Conservation (phyloP, 1,284 basidiomycete species). For the Microbotryomycetes sp. region DNA sequence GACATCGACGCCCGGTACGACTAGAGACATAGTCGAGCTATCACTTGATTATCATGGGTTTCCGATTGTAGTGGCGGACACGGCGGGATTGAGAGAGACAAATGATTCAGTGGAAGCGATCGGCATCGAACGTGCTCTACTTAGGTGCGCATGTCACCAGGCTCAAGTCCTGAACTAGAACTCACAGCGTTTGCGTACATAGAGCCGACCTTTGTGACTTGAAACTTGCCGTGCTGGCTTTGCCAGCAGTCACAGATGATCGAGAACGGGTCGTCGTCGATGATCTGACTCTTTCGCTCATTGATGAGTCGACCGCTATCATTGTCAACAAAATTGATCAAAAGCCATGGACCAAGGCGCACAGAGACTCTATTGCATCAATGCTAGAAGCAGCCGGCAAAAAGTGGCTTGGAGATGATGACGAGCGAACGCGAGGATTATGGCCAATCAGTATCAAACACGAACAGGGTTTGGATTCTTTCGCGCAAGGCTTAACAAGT, state of each 20-base stretch:
- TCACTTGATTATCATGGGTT: conserved; percentile 79
- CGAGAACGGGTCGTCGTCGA: background rate
- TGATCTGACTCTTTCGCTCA: conserved; percentile 28
- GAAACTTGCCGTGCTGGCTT: conserved; percentile 67
- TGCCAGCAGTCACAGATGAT: conserved; percentile 49
- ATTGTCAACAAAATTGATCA: conserved; percentile 33
- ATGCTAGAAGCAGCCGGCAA: conserved; percentile 7
- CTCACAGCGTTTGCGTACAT: background rate
- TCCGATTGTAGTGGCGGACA: conserved; percentile 72
- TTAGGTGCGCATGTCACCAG: background rate
- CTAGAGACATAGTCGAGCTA: conserved; percentile 73
- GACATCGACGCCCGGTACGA: conserved; percentile 76
- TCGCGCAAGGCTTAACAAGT: conserved; percentile 55
- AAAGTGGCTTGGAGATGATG: conserved; percentile 5
- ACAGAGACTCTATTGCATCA: background rate
- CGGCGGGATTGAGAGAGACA: conserved; percentile 70
- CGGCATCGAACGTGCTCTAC: conserved; percentile 63
- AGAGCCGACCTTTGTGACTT: conserved; percentile 63
- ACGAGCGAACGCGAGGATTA: conserved; percentile 11
- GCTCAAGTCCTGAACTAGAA: background rate
- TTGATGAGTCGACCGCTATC: conserved; percentile 25
- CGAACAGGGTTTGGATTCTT: conserved; percentile 52
- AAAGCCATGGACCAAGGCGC: background rate
- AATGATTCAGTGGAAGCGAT: conserved; percentile 71
- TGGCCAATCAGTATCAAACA: conserved; percentile 63